Evolutionary conservation across 768 basidiomycete species (phyloP).

Genomic region (Infundibulicybe gibba): DNA sequence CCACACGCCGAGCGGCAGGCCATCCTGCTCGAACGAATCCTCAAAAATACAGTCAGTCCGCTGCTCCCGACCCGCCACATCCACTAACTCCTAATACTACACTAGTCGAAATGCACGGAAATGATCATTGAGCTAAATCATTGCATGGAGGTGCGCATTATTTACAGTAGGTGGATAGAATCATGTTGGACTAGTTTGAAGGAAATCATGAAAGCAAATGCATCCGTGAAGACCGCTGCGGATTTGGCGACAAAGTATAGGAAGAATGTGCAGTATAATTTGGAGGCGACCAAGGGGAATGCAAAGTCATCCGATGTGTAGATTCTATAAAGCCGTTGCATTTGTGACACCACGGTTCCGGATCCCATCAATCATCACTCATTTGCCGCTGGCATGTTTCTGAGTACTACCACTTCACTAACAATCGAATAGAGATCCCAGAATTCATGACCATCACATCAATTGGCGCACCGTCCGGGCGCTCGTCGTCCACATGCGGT

Average conservation of each 20-base stretch:
- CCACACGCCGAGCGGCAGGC: conserved; percentile 93
- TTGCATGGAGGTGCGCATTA: conserved; percentile 66
- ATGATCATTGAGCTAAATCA: conserved; percentile 86
- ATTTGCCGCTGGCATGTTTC: too few species aligned
- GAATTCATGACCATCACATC: too few species aligned
- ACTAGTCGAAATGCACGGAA: conserved; percentile 89
- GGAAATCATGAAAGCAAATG: conserved; percentile 80
- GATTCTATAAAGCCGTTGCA: conserved; percentile 3
- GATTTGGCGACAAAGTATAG: conserved; percentile 85
- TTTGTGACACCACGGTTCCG: too few species aligned
- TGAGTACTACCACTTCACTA: too few species aligned
- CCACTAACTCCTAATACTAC: conserved; percentile 1
- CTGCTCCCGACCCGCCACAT: neutral
- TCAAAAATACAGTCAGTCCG: conserved; percentile 78
- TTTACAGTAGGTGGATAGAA: neutral
- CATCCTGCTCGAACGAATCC: conserved; percentile 83
- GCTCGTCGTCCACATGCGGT: conserved; percentile 49
- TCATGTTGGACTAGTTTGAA: conserved; percentile 20
- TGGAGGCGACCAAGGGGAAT: conserved; percentile 64
- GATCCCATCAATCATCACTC: too few species aligned
- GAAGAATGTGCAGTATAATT: conserved; percentile 90
- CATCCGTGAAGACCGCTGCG: conserved; percentile 74
- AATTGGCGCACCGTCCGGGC: too few species aligned
- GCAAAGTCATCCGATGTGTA: neutral
- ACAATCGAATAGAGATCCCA: too few species aligned